Conservation (phyloP, 1,284 basidiomycete genomes). For the Papiliotrema fonsecae region DNA sequence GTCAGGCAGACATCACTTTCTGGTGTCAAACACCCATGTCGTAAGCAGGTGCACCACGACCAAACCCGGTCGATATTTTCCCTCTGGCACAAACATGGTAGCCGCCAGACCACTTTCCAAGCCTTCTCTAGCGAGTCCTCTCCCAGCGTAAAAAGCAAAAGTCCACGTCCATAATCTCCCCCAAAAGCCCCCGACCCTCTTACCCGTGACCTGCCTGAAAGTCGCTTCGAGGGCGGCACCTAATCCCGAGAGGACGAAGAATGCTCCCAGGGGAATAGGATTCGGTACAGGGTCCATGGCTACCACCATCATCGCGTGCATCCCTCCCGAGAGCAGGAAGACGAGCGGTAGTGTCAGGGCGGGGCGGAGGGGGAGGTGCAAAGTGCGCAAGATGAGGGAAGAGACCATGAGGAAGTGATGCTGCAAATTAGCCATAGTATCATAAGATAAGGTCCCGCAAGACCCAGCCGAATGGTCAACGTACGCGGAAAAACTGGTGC, state of each 20-base stretch:
- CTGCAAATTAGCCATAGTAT: slow-evolving; percentile 10
- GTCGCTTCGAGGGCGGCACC: slow-evolving; percentile 33
- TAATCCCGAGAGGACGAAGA: slow-evolving; percentile 37
- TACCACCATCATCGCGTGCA: slow-evolving; percentile 41
- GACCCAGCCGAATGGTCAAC: slow-evolving; percentile 39
- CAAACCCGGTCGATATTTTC: neutral
- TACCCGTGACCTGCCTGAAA: slow-evolving; percentile 33
- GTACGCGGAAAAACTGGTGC: slow-evolving; percentile 48
- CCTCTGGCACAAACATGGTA: slow-evolving; percentile 8
- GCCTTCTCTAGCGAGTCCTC: slow-evolving; percentile 29
- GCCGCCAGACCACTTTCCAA: slow-evolving; percentile 37
- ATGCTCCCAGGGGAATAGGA: slow-evolving; percentile 22
- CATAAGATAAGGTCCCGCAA: neutral
- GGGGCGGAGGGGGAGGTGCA: slow-evolving; percentile 19
- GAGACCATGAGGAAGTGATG: slow-evolving; percentile 42
- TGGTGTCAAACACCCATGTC: slow-evolving; percentile 1
- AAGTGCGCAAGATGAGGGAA: slow-evolving; percentile 15
- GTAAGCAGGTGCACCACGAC: neutral
- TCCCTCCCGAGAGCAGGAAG: slow-evolving; percentile 37
- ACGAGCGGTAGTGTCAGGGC: slow-evolving; percentile 27
- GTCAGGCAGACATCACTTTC: neutral
- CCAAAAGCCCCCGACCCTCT: slow-evolving; percentile 29
- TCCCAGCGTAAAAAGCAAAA: slow-evolving; percentile 22
- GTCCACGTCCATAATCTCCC: slow-evolving; percentile 41
- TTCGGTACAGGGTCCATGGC: slow-evolving; percentile 34